These are phyloP conservation scores for Schizosaccharomyces pombe DNA, from an alignment of 805 yeast genomes.

Conservation along the genomic window ASM294v3 CU329670.1:4512001-4512500, in stretches of 20 bases:
- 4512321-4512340: conserved; percentile 7
- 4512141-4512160: conserved; percentile 6
- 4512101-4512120: too few species aligned
- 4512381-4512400: conserved; percentile 6
- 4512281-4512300: conserved; percentile 17
- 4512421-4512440: conserved; percentile 9
- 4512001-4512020: not conserved
- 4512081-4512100: too few species aligned
- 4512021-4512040: too few species aligned
- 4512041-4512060: too few species aligned
- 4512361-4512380: conserved; percentile 1
- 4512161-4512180: conserved; percentile 1
- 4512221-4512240: conserved; percentile 10
- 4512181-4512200: not conserved
- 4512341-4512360: conserved; percentile 11
- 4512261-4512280: conserved; percentile 17
- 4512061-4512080: too few species aligned
- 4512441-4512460: conserved; percentile 9
- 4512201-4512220: conserved; percentile 1
- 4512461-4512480: conserved; percentile 7
- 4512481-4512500: conserved; percentile 8
- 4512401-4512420: conserved; percentile 6
- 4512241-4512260: conserved; percentile 12
- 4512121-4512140: too few species aligned
- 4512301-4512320: conserved; percentile 6